Evolutionary conservation across 2,329 filamentous ascomycete species (phyloP).

Genomic region (Xylariaceae sp.): DNA sequence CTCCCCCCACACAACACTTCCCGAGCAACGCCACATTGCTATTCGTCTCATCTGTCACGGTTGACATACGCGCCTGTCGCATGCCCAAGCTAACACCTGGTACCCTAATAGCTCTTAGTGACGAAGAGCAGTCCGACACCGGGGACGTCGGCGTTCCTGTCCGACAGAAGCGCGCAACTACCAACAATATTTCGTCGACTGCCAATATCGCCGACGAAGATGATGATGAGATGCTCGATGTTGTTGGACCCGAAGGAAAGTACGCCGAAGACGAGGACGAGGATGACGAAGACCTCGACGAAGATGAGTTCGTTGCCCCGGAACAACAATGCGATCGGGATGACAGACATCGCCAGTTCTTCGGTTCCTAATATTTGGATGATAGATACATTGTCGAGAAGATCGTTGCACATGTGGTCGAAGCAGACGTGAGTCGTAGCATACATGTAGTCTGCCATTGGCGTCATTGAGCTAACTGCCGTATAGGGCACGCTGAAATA

Average conservation of each 20-base stretch:
- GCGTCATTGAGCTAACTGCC: constrained; percentile 3
- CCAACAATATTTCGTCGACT: constrained; percentile 2
- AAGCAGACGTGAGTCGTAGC: constrained; percentile 42
- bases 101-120: constrained; percentile 33
- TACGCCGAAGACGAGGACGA: constrained; percentile 23
- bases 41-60: too few species aligned
- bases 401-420: constrained; percentile 61
- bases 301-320: constrained; percentile 25
- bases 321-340: too few species aligned
- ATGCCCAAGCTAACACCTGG: constrained; percentile 8
- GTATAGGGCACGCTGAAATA: constrained; percentile 50
- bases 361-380: constrained; percentile 6
- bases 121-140: constrained; percentile 36
- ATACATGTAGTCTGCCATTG: neutral
- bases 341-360: too few species aligned
- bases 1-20: neutral
- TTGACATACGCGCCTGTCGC: too few species aligned
- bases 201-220: constrained; percentile 21
- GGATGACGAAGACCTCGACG: constrained; percentile 30
- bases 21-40: too few species aligned
- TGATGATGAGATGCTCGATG: constrained; percentile 22
- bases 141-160: constrained; percentile 21
- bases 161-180: constrained; percentile 10
- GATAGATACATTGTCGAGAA: constrained; percentile 67
- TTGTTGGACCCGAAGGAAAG: constrained; percentile 15